Evolutionary conservation across 345 rosid species (phyloP), one percentile per base, ranked within the genome.

Genomic region (Trapa incisa): DNA sequence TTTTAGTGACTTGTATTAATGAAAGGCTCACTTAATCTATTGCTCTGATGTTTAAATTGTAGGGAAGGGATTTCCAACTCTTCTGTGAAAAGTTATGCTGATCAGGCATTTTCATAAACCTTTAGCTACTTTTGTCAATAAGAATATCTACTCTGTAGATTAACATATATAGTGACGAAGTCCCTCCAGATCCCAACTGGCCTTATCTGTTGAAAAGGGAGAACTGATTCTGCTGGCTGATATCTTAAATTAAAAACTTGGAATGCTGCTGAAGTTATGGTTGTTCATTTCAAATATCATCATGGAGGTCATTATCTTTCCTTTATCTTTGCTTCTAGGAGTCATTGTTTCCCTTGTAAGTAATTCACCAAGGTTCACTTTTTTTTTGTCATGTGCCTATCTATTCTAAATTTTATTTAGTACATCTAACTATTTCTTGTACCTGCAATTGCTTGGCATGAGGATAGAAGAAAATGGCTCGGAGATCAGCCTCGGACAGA

Each of bases 381-480:
- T 9, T 33, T 56, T 10, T 29, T 5, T 6, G 6, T 7, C 6
- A 11, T 5, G 1, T 7, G 61, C 13, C 5, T 57, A 29, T 32
- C 17, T 0, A 1, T 57, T 57, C 53, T 29, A 52, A 17, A 22
- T 57, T 9, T 57, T 57, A 22, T 2, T 9, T 3, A 29, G 2
- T 7, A 57, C 61, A 22, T n/a, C 13, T 37, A 22, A 22, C 66
- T 68, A 13, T 67, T 48, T 67, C 68, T 65, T 69, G 72, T 70
- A 92, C 96, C 89, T 75, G 90, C 76, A 70, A 73, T 73, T 66
- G 63, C 86, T 45, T 92, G 98, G 96, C 85, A 83, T 61, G 96
- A 91, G 73, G 82, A 15, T 68, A 82, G 97, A 72, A 83, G 75
- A 72, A 87, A 74, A 80, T 91, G 96, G 97, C 77, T 79, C 22